phyloP scores from a whole-genome alignment of 805 yeast genomes.

The Torulaspora microellipsoides region DNA sequence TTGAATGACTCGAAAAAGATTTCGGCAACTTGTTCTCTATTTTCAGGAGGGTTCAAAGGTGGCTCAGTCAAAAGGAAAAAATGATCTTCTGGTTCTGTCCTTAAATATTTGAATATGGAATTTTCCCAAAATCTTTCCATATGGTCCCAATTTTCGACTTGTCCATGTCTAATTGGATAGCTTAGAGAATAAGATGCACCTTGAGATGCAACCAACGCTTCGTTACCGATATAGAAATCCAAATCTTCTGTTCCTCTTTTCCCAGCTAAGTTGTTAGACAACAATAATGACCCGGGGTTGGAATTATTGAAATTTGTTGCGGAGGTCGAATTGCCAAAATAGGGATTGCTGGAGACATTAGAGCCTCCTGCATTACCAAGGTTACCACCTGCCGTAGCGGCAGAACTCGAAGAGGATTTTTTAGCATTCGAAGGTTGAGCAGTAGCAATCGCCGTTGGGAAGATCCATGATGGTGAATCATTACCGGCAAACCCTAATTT shows the following conservation, averaged over 20 bases:
- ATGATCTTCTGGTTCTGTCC: constrained; percentile 99
- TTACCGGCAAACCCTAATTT: constrained; percentile 98
- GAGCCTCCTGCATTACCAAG: constrained; percentile 16
- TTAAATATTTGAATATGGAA: constrained; percentile 89
- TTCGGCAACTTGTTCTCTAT: constrained; percentile 97
- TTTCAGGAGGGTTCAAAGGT: constrained; percentile 98
- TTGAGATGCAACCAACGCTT: constrained; percentile 85
- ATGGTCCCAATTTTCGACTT: constrained; percentile 98
- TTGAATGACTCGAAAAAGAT: constrained; percentile 98
- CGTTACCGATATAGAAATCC: constrained; percentile 94
- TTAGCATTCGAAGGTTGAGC: constrained; percentile 43
- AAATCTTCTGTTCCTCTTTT: constrained; percentile 91
- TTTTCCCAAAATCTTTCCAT: constrained; percentile 99
- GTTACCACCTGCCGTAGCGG: constrained; percentile 34
- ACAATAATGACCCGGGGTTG: constrained; percentile 23
- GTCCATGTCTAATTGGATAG: constrained; percentile 96
- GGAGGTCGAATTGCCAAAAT: constrained; percentile 36
- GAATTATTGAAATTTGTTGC: constrained; percentile 33
- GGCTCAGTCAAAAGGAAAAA: constrained; percentile 95
- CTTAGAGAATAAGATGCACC: constrained; percentile 83
- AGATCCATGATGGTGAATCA: constrained; percentile 94
- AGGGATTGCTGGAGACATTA: constrained; percentile 16
- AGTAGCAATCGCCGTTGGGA: constrained; percentile 92
- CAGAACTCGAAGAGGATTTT: constrained; percentile 35
- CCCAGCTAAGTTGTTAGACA: constrained; percentile 44